Base-by-base conservation (phyloP, 169 alveolate genomes). In the Plasmodium malariae region DNA sequence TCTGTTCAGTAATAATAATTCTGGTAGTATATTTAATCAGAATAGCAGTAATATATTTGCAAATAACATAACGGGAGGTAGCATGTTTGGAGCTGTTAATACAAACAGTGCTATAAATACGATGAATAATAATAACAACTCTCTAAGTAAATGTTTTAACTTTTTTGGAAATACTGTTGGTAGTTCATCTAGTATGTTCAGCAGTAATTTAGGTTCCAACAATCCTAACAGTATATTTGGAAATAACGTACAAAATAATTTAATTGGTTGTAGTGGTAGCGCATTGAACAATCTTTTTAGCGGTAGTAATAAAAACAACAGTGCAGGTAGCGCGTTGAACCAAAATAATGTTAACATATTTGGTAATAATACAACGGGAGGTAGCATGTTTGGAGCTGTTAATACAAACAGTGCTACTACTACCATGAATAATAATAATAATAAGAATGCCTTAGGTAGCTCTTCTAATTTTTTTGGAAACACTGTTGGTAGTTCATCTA, bases 21-120 rank as follows among this genome's bases (percentile, higher is more conserved):
- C 55, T 3, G 34, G 34, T 68, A 68, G 45, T 17, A 26, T 78
- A 51, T 62, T 78, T 78, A 5, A 32, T 45, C 26, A 45, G n/a
- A 63, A 43, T 21, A 57, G n/a, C 9, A 62, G 87, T 45, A 74
- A 43, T 11, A 26, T 51, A 30, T 74, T 74, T 37, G 67, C 67
- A 37, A 70, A 26, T 12, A 34, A 32, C 49, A 1, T 43, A 51
- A 14, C 60, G 36, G 45, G 3, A 49, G 17, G 26, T n/a, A 49
- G 17, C 19, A 49, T 49, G 17, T 49, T 49, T 49, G 59, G 59
- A 49, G 1, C 59, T 49, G 17, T 21, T 21, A 49, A 49, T 49
- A 49, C 59, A 6, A 17, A 28, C 32, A 19, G 26, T 68, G 9
- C 43, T 11, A 45, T 2, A 4, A 49, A 48, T n/a, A 51, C 32